phyloP scores from a whole-genome alignment of 192 early-diverging fungal genomes.

The Backusella tuberculispora region DNA sequence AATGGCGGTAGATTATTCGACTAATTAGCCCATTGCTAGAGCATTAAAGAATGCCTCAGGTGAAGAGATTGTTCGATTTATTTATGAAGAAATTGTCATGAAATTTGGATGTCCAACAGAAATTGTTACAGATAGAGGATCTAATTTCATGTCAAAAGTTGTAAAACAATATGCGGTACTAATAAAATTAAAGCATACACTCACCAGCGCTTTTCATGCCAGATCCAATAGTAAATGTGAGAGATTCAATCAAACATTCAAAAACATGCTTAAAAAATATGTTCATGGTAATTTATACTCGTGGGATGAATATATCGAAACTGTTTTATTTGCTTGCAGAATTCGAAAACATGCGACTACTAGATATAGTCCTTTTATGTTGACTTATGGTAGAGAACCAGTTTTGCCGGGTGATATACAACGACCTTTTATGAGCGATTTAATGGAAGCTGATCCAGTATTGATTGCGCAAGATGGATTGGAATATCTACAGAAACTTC shows the following conservation, averaged over 20 bases:
- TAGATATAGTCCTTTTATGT: conserved; percentile 23
- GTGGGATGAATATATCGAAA: conserved; percentile 28
- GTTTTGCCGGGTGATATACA: conserved; percentile 5
- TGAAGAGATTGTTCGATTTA: conserved; percentile 24
- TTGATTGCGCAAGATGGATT: not conserved
- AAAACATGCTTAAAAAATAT: no score
- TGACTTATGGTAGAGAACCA: conserved; percentile 26
- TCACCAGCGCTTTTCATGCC: conserved; percentile 26
- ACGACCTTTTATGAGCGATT: not conserved
- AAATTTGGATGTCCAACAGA: conserved; percentile 25
- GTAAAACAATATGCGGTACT: conserved; percentile 6
- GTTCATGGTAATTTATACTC: not conserved
- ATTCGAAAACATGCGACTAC: no score
- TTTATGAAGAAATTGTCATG: conserved; percentile 36
- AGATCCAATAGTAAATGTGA: conserved; percentile 27
- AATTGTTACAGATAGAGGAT: conserved; percentile 30
- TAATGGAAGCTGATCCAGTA: not conserved
- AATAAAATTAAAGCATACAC: conserved; percentile 5
- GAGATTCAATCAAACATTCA: conserved; percentile 21
- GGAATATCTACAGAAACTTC: not conserved
- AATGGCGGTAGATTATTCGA: conserved; percentile 35
- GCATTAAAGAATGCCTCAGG: conserved; percentile 28
- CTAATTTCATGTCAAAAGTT: conserved; percentile 31
- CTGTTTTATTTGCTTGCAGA: conserved; percentile 27
- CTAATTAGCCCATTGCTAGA: conserved; percentile 35